phyloP scores from a whole-genome alignment of 768 basidiomycete species.

The Cystobasidium onofrii region DNA sequence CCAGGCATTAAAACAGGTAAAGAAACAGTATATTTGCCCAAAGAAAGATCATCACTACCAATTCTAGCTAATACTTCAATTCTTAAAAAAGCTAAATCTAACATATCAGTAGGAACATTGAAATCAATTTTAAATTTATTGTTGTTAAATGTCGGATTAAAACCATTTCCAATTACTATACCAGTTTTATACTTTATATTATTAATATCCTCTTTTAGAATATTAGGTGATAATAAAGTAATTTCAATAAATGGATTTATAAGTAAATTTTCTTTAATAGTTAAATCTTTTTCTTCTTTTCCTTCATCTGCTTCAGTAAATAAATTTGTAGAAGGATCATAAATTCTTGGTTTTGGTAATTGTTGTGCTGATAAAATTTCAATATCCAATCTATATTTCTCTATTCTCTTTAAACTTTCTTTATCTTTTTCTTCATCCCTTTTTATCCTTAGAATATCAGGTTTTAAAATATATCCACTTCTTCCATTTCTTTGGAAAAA shows the following conservation, averaged over 20 bases:
- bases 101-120: constrained; percentile 63
- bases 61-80: constrained; percentile 62
- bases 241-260: constrained; percentile 74
- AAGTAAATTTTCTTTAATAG: constrained; percentile 55
- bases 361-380: constrained; percentile 48
- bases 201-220: not conserved
- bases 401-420: constrained; percentile 53
- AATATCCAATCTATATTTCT: constrained; percentile 59
- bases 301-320: constrained; percentile 44
- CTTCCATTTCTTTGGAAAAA: constrained; percentile 92
- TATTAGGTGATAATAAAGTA: constrained; percentile 52
- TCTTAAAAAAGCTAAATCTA: constrained; percentile 72
- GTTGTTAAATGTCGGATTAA: constrained; percentile 80
- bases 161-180: constrained; percentile 56
- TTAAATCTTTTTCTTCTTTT: constrained; percentile 44
- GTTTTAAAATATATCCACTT: constrained; percentile 82
- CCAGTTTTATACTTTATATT: constrained; percentile 32
- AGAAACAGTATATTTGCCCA: constrained; percentile 66
- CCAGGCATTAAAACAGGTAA: constrained; percentile 66
- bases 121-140: constrained; percentile 62
- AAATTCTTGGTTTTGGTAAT: constrained; percentile 8
- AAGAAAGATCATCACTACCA: constrained; percentile 56
- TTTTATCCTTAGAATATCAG: constrained; percentile 59
- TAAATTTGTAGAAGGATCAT: not conserved
- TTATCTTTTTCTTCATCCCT: constrained; percentile 50